Conservation (phyloP, 257 asterid genomes). For the Solanum boliviense region DNA sequence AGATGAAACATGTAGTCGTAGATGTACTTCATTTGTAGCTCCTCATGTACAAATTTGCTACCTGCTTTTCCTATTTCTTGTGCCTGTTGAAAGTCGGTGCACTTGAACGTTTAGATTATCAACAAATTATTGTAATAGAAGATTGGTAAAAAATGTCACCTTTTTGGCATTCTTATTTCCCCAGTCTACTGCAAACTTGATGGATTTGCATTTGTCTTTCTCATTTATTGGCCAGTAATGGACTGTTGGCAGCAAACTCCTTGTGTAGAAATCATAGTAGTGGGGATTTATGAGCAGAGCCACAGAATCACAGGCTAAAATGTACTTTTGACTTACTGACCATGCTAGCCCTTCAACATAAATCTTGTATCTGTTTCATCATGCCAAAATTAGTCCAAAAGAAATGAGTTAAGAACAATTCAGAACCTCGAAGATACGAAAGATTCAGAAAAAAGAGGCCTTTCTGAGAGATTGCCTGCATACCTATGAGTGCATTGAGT, state of each 20-base stretch:
- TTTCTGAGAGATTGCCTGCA: background rate
- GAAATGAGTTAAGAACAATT: background rate
- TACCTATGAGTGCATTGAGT: conserved; percentile 71
- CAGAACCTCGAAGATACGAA: background rate
- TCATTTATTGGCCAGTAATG: conserved; percentile 73
- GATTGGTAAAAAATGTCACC: conserved; percentile 19
- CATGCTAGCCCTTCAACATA: conserved; percentile 74
- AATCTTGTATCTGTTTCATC: conserved; percentile 55
- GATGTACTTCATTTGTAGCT: conserved; percentile 45
- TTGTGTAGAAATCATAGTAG: conserved; percentile 65
- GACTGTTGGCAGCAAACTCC: conserved; percentile 59
- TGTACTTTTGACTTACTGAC: conserved; percentile 90
- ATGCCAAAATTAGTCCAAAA: background rate
- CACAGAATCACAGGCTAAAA: conserved; percentile 80
- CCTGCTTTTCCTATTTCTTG: conserved; percentile 64
- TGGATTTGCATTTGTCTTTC: conserved; percentile 33
- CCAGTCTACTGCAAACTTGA: conserved; percentile 79
- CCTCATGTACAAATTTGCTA: conserved; percentile 56
- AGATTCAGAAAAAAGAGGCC: background rate
- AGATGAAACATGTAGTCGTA: conserved; percentile 75
- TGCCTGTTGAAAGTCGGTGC: conserved; percentile 31
- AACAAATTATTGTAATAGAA: background rate
- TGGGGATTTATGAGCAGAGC: conserved; percentile 42
- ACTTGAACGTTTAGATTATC: background rate
- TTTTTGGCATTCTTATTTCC: conserved; percentile 54